Conservation (phyloP, 352 stramenopile genomes). For the Phytophthora quininea region DNA sequence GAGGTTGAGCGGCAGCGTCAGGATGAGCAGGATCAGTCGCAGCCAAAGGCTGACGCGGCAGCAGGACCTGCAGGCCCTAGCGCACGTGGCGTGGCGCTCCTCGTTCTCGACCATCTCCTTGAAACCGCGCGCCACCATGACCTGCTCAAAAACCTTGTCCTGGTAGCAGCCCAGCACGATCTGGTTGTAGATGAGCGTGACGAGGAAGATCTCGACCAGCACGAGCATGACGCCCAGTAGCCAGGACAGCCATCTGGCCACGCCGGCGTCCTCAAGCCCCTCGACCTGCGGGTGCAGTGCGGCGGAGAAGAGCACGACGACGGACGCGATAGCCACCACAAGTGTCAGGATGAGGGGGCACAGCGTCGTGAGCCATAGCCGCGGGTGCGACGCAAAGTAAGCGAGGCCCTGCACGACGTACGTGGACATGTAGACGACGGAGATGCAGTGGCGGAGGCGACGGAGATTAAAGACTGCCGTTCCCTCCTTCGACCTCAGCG, state of each 20-base stretch:
- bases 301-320: slow-evolving; percentile 51
- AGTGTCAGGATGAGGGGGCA: slow-evolving; percentile 68
- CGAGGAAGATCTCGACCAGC: slow-evolving; percentile 72
- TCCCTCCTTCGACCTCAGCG: no score
- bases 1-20: slow-evolving; percentile 71
- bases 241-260: slow-evolving; percentile 54
- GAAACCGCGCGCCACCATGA: slow-evolving; percentile 54
- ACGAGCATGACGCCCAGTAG: slow-evolving; percentile 63
- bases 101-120: slow-evolving; percentile 58
- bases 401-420: slow-evolving; percentile 55
- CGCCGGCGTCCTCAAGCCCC: slow-evolving; percentile 43
- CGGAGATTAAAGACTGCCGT: not conserved
- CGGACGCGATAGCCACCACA: slow-evolving; percentile 46
- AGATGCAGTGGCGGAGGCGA: not conserved
- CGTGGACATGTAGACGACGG: slow-evolving; percentile 42
- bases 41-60: slow-evolving; percentile 67
- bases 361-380: slow-evolving; percentile 58
- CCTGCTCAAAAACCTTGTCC: slow-evolving; percentile 71
- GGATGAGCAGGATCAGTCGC: slow-evolving; percentile 54
- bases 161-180: slow-evolving; percentile 59
- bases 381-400: slow-evolving; percentile 69
- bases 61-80: slow-evolving; percentile 49
- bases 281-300: slow-evolving; percentile 57
- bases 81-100: slow-evolving; percentile 47
- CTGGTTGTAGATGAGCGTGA: slow-evolving; percentile 74